Evolutionary conservation across 2,329 filamentous ascomycete genomes (phyloP).

Genomic region (Curvularia sp.): DNA sequence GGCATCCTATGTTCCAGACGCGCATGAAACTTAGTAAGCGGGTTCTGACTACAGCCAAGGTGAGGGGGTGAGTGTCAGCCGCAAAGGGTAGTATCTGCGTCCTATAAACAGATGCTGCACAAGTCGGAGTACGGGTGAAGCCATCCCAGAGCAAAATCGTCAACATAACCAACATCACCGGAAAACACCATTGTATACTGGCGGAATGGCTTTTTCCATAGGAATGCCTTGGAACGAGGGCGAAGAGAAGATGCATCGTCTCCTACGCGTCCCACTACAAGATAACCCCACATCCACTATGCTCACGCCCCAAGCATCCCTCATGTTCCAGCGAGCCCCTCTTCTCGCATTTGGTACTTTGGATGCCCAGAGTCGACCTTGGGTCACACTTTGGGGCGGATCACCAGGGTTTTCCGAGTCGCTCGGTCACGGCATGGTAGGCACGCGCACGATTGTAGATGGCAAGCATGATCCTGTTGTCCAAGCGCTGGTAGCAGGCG

Average conservation of each 20-base stretch:
- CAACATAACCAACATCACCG: background rate
- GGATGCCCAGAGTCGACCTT: conserved; percentile 70
- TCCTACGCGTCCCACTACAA: conserved; percentile 64
- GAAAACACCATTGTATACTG: background rate
- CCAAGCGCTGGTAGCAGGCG: conserved; percentile 62
- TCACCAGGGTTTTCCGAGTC: conserved; percentile 70
- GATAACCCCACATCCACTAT: conserved; percentile 73
- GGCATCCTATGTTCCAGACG: background rate
- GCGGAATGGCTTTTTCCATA: conserved; percentile 55
- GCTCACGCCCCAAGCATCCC: conserved; percentile 67
- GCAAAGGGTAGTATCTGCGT: background rate
- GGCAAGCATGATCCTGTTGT: conserved; percentile 73
- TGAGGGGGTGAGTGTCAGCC: background rate
- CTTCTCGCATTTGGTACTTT: conserved; percentile 77
- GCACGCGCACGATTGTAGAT: conserved; percentile 68
- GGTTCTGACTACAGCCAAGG: no score
- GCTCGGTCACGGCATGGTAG: conserved; percentile 69
- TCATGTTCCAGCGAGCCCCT: conserved; percentile 68
- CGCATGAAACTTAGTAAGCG: background rate
- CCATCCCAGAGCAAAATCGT: background rate
- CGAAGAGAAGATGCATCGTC: conserved; percentile 69
- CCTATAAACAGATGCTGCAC: background rate
- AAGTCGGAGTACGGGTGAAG: background rate
- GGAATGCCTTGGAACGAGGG: conserved; percentile 68
- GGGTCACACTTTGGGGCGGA: conserved; percentile 83